These are phyloP conservation scores for Cutaneotrichosporon arboriforme DNA, from an alignment of 1,284 basidiomycete genomes.

Conservation along the genomic window DNA sequence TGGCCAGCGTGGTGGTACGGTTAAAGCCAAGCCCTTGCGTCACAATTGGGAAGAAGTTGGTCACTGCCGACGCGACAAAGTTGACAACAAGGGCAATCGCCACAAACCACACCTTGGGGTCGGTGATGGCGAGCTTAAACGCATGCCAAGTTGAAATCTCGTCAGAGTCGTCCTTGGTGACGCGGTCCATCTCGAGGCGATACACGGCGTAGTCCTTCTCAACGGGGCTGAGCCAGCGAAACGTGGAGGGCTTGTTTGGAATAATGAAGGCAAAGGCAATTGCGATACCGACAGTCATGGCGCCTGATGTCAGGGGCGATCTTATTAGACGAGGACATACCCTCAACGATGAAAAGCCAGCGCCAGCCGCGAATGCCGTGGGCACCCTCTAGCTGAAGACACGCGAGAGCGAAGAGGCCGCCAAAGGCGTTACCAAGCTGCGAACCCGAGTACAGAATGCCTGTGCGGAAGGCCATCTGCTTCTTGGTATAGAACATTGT, in stretches of 20 bases:
- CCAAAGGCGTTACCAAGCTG: slow-evolving; percentile 43
- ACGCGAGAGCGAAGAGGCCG: slow-evolving; percentile 30
- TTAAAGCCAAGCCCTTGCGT: slow-evolving; percentile 39
- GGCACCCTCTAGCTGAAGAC: slow-evolving; percentile 27
- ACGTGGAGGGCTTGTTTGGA: slow-evolving; percentile 35
- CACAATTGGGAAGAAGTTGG: slow-evolving; percentile 45
- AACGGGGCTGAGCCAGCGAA: slow-evolving; percentile 29
- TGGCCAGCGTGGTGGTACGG: slow-evolving; percentile 41
- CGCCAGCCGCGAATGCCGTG: slow-evolving; percentile 39
- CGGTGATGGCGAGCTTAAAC: slow-evolving; percentile 31
- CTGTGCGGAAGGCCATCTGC: slow-evolving; percentile 33
- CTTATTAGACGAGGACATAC: slow-evolving; percentile 3
- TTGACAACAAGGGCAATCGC: slow-evolving; percentile 18
- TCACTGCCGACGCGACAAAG: slow-evolving; percentile 38
- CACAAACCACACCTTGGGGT: slow-evolving; percentile 40
- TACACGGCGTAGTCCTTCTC: slow-evolving; percentile 37
- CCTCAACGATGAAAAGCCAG: slow-evolving; percentile 37
- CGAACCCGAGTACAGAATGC: slow-evolving; percentile 33
- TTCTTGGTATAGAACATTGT: slow-evolving; percentile 40
- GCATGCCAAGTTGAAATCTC: slow-evolving; percentile 25
- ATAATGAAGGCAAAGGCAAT: slow-evolving; percentile 32
- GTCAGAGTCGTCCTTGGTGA: slow-evolving; percentile 29
- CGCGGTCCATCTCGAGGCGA: slow-evolving; percentile 37
- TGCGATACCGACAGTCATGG: slow-evolving; percentile 30
- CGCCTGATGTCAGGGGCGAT: slow-evolving; percentile 6